These are phyloP conservation scores for Malus orientalis DNA, from an alignment of 306 rosid species.

Conservation along the genomic window DNA sequence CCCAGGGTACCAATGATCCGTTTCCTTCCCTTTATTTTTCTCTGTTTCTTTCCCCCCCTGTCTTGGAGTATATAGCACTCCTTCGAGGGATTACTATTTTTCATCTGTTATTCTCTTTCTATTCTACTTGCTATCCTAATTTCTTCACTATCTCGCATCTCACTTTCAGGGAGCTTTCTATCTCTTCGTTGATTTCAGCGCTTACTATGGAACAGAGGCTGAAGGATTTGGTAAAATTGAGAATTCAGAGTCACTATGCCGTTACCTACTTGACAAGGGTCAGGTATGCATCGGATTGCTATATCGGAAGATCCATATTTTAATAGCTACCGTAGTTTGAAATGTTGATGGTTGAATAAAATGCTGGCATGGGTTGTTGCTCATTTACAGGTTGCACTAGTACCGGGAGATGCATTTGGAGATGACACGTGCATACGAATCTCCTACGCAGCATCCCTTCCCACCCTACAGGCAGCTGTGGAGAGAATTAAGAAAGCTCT, in stretches of 20 bases:
- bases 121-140: neutral
- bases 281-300: conserved; percentile 48
- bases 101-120: neutral
- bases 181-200: conserved; percentile 80
- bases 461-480: conserved; percentile 65
- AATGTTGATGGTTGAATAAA: neutral
- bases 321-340: neutral
- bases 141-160: neutral
- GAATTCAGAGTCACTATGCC: conserved; percentile 76
- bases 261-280: conserved; percentile 70
- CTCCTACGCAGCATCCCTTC: conserved; percentile 81
- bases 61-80: neutral
- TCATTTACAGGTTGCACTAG: conserved; percentile 75
- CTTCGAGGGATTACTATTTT: neutral
- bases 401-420: conserved; percentile 92
- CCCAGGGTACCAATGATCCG: conserved; percentile 50
- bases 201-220: conserved; percentile 68
- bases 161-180: conserved; percentile 88
- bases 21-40: neutral
- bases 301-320: neutral
- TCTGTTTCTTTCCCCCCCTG: neutral
- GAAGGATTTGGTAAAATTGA: conserved; percentile 82
- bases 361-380: conserved; percentile 2
- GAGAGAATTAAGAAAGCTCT: conserved; percentile 82
- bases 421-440: conserved; percentile 81